Conservation (phyloP, 2,329 filamentous ascomycete genomes). For the Aciculosporium take region DNA sequence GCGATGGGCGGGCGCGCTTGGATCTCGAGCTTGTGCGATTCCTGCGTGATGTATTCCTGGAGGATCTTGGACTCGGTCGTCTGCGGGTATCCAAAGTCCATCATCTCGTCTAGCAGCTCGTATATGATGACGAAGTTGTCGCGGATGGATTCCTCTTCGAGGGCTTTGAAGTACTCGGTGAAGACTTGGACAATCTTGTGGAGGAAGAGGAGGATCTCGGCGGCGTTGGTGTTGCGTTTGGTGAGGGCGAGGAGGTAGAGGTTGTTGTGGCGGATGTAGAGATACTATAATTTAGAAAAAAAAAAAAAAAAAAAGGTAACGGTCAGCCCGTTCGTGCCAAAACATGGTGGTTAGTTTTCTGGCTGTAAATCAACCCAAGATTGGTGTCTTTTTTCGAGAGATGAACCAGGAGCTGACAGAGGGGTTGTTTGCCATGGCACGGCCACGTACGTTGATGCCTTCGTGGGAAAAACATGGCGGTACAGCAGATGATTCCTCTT, state of each 20-base stretch:
- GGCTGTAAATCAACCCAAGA: neutral
- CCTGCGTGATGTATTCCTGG: conserved; percentile 98
- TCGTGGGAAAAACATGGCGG: conserved; percentile 97
- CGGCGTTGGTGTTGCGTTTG: conserved; percentile 97
- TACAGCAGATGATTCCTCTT: conserved; percentile 96
- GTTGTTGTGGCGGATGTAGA: conserved; percentile 99
- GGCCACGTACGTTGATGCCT: conserved; percentile 71
- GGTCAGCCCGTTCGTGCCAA: conserved; percentile 1
- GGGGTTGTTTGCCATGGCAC: neutral
- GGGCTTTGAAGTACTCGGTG: conserved; percentile 98
- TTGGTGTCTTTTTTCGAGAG: neutral
- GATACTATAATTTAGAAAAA: too few species aligned
- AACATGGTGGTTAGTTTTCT: conserved; percentile 3
- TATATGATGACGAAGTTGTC: conserved; percentile 99
- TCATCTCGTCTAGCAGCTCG: conserved; percentile 98
- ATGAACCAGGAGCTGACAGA: neutral
- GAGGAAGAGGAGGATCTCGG: conserved; percentile 94
- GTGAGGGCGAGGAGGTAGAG: conserved; percentile 95
- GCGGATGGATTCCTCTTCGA: conserved; percentile 95
- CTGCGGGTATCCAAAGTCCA: conserved; percentile 99
- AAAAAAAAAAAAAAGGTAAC: too few species aligned
- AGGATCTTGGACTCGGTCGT: conserved; percentile 97
- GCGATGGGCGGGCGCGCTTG: conserved; percentile 93
- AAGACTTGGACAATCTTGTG: conserved; percentile 98
- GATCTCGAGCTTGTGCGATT: conserved; percentile 95